A percentile compares a stretch with the other conserved stretches of the same genome.
phyloP scores from a whole-genome alignment of 2,329 filamentous ascomycete species.

The Penicillium expansum region DNA sequence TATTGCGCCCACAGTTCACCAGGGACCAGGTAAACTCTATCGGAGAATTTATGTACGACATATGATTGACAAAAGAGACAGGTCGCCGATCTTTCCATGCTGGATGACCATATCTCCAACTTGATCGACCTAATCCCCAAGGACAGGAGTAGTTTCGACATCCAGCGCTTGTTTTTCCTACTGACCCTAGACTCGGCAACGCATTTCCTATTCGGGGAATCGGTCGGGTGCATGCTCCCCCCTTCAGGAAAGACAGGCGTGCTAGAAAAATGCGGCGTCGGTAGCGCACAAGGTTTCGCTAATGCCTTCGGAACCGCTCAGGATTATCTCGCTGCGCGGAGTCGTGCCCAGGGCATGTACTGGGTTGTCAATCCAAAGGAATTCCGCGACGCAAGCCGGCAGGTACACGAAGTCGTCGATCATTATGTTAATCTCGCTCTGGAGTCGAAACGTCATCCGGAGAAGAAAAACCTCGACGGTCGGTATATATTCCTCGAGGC shows the following conservation, averaged over 20 bases:
- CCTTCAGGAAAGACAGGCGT: conserved; percentile 47
- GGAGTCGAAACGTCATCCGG: conserved; percentile 32
- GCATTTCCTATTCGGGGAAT: conserved; percentile 78
- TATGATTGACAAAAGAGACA: conserved; percentile 3
- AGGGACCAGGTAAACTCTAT: conserved; percentile 64
- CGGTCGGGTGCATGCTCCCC: conserved; percentile 57
- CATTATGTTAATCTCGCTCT: conserved; percentile 49
- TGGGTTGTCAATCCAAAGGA: conserved; percentile 41
- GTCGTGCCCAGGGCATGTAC: conserved; percentile 34
- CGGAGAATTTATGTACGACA: background rate
- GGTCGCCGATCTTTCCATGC: conserved; percentile 66
- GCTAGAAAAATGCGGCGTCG: conserved; percentile 42
- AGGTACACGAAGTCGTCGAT: conserved; percentile 50
- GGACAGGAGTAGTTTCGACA: conserved; percentile 56
- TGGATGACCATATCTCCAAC: conserved; percentile 72
- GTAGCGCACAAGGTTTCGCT: conserved; percentile 35
- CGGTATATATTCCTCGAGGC: conserved; percentile 53
- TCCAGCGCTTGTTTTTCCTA: conserved; percentile 75
- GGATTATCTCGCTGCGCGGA: conserved; percentile 31
- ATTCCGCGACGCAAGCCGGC: conserved; percentile 41
- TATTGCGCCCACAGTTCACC: conserved; percentile 83
- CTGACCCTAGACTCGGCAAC: conserved; percentile 82
- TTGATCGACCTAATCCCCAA: conserved; percentile 62
- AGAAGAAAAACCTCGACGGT: conserved; percentile 29
- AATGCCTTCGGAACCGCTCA: conserved; percentile 38